These are phyloP conservation scores for Neurospora terricola DNA, from an alignment of 495 filamentous ascomycete genomes.

Conservation along the genomic window DNA sequence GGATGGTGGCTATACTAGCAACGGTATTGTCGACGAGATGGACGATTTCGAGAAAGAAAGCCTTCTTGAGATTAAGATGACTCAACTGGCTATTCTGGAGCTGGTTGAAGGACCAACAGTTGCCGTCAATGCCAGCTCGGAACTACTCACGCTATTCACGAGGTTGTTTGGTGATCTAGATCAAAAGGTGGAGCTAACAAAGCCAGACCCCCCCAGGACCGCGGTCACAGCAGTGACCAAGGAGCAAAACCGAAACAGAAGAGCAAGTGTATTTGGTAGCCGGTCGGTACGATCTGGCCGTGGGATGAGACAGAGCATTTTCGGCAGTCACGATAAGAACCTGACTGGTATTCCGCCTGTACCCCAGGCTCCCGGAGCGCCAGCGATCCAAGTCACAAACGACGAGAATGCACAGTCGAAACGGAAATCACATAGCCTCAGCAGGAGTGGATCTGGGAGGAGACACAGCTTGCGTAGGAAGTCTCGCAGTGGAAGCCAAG, in stretches of 20 bases:
- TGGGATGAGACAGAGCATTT: constrained; percentile 18
- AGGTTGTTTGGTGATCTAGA: constrained; percentile 58
- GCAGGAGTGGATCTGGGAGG: constrained; percentile 33
- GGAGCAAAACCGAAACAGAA: constrained; percentile 42
- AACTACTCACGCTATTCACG: constrained; percentile 72
- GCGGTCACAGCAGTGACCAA: constrained; percentile 50
- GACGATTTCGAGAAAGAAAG: constrained; percentile 67
- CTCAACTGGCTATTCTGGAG: constrained; percentile 77
- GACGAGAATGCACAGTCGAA: constrained; percentile 26
- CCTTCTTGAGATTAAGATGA: constrained; percentile 88
- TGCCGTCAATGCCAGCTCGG: constrained; percentile 73
- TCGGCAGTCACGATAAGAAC: constrained; percentile 20
- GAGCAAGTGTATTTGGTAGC: constrained; percentile 64
- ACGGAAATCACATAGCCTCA: constrained; percentile 24
- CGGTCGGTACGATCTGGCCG: constrained; percentile 29
- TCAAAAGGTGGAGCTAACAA: constrained; percentile 22
- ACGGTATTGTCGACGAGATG: constrained; percentile 60
- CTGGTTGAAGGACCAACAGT: constrained; percentile 68
- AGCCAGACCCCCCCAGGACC: constrained; percentile 51
- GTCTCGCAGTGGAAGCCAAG: constrained; percentile 30
- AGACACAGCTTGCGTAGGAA: constrained; percentile 36
- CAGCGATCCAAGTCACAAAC: constrained; percentile 29
- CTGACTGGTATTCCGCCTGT: constrained; percentile 11
- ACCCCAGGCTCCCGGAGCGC: constrained; percentile 23
- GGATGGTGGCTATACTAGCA: constrained; percentile 4